Base-by-base conservation (phyloP, 2,329 filamentous ascomycete species). In the Hymenoscyphus infarciens region DNA sequence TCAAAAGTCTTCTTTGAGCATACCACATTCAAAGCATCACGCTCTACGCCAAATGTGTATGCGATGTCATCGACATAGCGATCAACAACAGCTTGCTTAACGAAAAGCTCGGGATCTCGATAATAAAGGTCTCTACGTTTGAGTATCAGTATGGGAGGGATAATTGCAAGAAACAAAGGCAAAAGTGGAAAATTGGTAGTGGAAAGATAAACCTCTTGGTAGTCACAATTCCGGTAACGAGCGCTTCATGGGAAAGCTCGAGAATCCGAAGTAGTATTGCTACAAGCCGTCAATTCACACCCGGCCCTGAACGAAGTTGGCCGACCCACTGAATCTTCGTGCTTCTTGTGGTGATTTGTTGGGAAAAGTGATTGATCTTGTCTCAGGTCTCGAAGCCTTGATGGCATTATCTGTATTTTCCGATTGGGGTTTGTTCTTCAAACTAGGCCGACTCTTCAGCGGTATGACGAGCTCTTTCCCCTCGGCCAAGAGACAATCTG, bases 51-150 rank as follows among this genome's bases (percentile, higher is more conserved):
- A 16, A 95, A 81, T 0, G 89, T 91, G 61, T 82, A 85, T 0
- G 90, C 89, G 39, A 96, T 76, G 66, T 90, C 87, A 69, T 95
- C 89, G 0, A 95, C 83, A 55, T 91, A 84, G 33, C 81, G 80
- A 72, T 95, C 87, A 0, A 95, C 89, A 15, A 85, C 79, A 16
- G 75, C 72, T 73, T 95, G 91, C 57, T 80, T 86, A 22, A 81
- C 80, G 70, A 95, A 96, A 0, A 96, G 77, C 10, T 86, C 82
- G 4, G 87, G 85, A 67, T 92, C 83, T 69, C 90, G 86, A 72
- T 96, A 96, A 74, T 88, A 96, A 3, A 96, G 86, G 70, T 91
- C 90, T 65, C 91, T 94, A 64, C 2, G 33, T n/a, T 1, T 2
- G 35, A 35, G 31, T 35, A 57, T 65, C 10, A 66, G 60, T 49